phyloP scores from a whole-genome alignment of 2,329 filamentous ascomycete species.

The Aureobasidium lini region DNA sequence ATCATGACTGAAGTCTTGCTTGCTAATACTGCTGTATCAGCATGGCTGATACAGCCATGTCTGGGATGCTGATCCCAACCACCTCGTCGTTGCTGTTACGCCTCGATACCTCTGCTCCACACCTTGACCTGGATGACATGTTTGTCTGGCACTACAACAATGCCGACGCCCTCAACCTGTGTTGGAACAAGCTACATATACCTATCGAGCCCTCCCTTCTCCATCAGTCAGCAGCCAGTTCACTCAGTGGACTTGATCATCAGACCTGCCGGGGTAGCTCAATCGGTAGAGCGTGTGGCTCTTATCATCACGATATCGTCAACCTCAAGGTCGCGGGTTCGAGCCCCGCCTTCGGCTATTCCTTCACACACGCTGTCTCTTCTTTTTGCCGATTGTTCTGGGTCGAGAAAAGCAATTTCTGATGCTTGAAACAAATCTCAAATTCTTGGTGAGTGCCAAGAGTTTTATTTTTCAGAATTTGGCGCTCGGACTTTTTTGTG shows the following conservation, averaged over 20 bases:
- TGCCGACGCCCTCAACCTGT: neutral
- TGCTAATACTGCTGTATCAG: no score
- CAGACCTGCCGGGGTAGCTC: conserved; percentile 36
- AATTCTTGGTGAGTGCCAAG: neutral
- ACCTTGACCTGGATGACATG: no score
- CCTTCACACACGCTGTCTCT: conserved; percentile 12
- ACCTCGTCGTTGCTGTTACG: no score
- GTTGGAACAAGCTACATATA: neutral
- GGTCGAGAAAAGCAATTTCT: neutral
- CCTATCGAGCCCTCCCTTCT: neutral
- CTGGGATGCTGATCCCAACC: no score
- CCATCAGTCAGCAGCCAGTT: conserved; percentile 5
- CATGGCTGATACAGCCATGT: no score
- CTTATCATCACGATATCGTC: conserved; percentile 25
- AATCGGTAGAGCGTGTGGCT: conserved; percentile 42
- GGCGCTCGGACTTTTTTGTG: neutral
- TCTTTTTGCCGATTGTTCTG: neutral
- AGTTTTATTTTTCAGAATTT: neutral
- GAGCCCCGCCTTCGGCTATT: conserved; percentile 23
- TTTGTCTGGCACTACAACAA: no score
- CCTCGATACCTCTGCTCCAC: no score
- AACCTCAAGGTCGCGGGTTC: conserved; percentile 23
- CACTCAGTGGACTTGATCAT: conserved; percentile 7
- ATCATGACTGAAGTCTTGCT: no score
- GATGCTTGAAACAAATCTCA: neutral